Evolutionary conservation across 176 grass and related monocot genomes (phyloP), one percentile per base, ranked within the genome.

Genomic region (Canna indica): DNA sequence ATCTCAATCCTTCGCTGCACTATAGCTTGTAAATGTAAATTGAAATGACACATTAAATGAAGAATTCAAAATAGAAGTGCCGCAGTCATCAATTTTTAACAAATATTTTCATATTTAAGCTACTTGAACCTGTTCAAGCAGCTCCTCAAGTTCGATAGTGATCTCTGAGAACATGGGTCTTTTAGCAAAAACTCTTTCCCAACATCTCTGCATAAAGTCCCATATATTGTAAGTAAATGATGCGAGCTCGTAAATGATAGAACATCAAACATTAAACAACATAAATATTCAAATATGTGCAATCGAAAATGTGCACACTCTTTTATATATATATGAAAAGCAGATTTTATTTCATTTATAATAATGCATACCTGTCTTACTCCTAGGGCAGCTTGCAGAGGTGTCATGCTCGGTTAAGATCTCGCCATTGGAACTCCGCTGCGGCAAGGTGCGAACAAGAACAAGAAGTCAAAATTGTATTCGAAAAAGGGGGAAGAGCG

Each of bases 341-440:
- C 11, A 14, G 10, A 54, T 15, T 42, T 73, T 7, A 20, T 28
- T 54, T 28, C 24, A 70, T 30, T 30, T 25, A 46, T 69, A 17
- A 56, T 35, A 29, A 60, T 59, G 82, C 75, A 45, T 16, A 89
- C 95, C 85, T 99, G 89, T 76, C 90, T 90, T 67, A 99, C 95
- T 75, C 84, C 89, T 76, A 93, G 64, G 67, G 95, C 95, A 27
- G 95, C 95, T 88, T 99, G 95, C 73, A 99, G 84, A 12, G 95
- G 90, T 68, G 95, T 99, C 95, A 99, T 90, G 73, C 80, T 84
- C 83, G n/a, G n/a, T n/a, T n/a, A n/a, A n/a, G n/a, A n/a, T n/a
- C n/a, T n/a, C n/a, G n/a, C n/a, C n/a, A n/a, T n/a, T n/a, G n/a
- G n/a, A n/a, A n/a, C n/a, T n/a, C n/a, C n/a, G n/a, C n/a, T n/a